Conservation (phyloP, 2,329 filamentous ascomycete species). For the Cladobotryum protrusum region DNA sequence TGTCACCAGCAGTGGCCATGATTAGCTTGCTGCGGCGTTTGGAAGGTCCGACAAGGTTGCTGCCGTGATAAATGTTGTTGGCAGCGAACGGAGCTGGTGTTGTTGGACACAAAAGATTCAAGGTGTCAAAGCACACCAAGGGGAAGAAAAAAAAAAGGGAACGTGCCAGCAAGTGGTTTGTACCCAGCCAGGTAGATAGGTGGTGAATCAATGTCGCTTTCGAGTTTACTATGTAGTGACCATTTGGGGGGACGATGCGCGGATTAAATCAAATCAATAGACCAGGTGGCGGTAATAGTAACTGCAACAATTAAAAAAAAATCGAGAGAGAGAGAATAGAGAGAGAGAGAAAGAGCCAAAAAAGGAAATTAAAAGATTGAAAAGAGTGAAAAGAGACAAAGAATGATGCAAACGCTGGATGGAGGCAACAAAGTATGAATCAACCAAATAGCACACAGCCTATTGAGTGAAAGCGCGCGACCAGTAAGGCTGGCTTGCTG, state of each 20-base stretch:
- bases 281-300: no score
- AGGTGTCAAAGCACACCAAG: no score
- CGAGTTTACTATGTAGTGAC: no score
- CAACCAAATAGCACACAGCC: not conserved
- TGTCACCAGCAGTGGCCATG: constrained; percentile 26
- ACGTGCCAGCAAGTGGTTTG: no score
- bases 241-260: no score
- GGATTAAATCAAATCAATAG: no score
- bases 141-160: no score
- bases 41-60: not conserved
- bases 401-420: not conserved
- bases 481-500: not conserved
- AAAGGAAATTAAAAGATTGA: not conserved
- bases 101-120: no score
- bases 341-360: not conserved
- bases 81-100: not conserved
- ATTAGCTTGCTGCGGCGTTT: constrained; percentile 7
- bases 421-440: not conserved
- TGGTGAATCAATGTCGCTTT: no score
- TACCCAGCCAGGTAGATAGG: no score
- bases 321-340: constrained; percentile 7
- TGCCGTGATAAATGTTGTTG: not conserved
- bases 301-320: no score
- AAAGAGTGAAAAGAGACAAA: not conserved
- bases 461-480: not conserved